Conservation (phyloP, 164 flowering plant genomes). For the Magnolia sinica region DNA sequence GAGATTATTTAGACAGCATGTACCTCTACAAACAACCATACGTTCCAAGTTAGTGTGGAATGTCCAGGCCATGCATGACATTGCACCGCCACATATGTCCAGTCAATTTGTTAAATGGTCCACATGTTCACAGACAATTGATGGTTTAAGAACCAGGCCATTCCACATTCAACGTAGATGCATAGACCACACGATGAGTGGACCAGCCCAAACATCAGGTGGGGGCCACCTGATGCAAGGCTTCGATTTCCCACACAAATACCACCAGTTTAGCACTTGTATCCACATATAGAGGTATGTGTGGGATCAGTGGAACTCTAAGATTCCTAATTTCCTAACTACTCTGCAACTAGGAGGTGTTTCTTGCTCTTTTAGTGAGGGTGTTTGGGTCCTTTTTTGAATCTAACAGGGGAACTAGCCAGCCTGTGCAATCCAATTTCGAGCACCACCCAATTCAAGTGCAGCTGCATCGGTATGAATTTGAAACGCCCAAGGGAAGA, state of each 20-base stretch:
- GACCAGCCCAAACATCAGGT: too few species aligned
- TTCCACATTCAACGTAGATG: too few species aligned
- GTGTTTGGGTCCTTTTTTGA: background rate
- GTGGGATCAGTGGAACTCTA: background rate
- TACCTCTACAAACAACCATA: too few species aligned
- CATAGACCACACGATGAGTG: too few species aligned
- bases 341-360: background rate
- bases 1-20: too few species aligned
- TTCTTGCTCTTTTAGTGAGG: background rate
- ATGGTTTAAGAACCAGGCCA: too few species aligned
- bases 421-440: background rate
- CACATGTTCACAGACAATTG: too few species aligned
- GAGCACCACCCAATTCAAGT: slow-evolving; percentile 1
- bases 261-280: background rate
- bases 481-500: slow-evolving; percentile 13
- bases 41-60: too few species aligned
- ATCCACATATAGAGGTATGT: background rate
- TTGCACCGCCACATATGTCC: too few species aligned
- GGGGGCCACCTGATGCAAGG: background rate
- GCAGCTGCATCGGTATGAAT: background rate
- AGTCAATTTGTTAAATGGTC: too few species aligned
- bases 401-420: background rate
- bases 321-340: background rate
- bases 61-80: too few species aligned
- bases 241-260: background rate